Evolutionary conservation across 352 stramenopile species (phyloP).

Genomic region (Pythium volutum): DNA sequence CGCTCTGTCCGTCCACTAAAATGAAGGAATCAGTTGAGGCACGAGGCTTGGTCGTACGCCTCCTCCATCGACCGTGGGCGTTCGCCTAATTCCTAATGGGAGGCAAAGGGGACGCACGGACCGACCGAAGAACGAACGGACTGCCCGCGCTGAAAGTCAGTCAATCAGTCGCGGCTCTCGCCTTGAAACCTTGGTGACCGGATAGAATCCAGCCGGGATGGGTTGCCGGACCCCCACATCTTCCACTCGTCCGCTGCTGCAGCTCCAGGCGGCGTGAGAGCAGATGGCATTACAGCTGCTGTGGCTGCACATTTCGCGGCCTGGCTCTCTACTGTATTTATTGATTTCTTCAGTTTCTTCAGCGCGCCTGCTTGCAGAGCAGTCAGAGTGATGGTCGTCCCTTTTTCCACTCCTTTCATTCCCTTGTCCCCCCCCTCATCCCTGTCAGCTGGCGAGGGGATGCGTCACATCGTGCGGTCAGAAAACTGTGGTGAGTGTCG

Average conservation of each 20-base stretch:
- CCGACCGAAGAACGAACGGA: no score
- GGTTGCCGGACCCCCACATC: background rate
- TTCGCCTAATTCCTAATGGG: constrained; percentile 8
- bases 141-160: background rate
- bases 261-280: background rate
- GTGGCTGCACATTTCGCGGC: background rate
- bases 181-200: background rate
- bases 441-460: background rate
- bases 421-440: background rate
- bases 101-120: no score
- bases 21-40: background rate
- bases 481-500: constrained; percentile 8
- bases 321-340: constrained; percentile 10
- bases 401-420: background rate
- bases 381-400: constrained; percentile 1
- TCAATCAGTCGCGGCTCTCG: background rate
- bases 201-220: background rate
- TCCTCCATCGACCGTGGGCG: constrained; percentile 9
- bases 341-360: no score
- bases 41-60: background rate
- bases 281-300: constrained; percentile 15
- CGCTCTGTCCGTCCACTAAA: background rate
- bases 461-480: constrained; percentile 3
- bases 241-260: background rate
- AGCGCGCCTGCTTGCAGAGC: background rate